Base-by-base conservation (phyloP, 768 basidiomycete species). In the Multifurca ochricompacta region DNA sequence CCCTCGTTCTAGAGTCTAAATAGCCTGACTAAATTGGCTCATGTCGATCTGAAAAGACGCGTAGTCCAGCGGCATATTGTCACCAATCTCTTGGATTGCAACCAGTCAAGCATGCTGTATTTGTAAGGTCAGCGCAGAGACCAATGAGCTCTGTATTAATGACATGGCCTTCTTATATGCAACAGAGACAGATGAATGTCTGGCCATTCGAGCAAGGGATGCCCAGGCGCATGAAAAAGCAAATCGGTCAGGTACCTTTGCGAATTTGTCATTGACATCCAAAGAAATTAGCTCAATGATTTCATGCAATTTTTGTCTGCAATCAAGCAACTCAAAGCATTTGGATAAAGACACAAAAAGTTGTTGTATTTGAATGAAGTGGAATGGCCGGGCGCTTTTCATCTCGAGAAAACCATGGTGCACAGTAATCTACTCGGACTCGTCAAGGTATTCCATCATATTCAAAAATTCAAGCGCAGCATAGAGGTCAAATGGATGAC, bases 1-100 rank as follows among this genome's bases (percentile, higher is more conserved):
- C 25, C 50, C 50, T 19, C 18, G 32, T 14, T 51, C 50, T n/a
- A 51, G 34, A 10, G 41, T 43, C 34, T 51, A 40, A 31, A 51
- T 18, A 0, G 50, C 50, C 21, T 10, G 6, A 9, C 46, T 19
- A 4, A 46, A 21, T 30, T 11, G 27, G 6, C 42, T 43, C 3
- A 10, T 6, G 5, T 28, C 18, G 5, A 53, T 34, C 16, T 46
- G 35, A 25, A 23, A 44, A 6, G n/a, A n/a, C 11, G 41, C 41
- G 14, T 16, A 45, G 3, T 45, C 44, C 6, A 31, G 44, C n/a
- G 30, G 37, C 9, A 30, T n/a, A 13, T 11, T 45, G 16, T 30
- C 27, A n/a, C 28, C 16, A 30, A 18, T 3, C 11, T 30, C 21
- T 3, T 31, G 23, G 30, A 30, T 40, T 4, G 6, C 30, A 7